These are phyloP conservation scores for Rhynchospora tenuis DNA, from an alignment of 176 grass and related monocot genomes.

Conservation along the genomic window DNA sequence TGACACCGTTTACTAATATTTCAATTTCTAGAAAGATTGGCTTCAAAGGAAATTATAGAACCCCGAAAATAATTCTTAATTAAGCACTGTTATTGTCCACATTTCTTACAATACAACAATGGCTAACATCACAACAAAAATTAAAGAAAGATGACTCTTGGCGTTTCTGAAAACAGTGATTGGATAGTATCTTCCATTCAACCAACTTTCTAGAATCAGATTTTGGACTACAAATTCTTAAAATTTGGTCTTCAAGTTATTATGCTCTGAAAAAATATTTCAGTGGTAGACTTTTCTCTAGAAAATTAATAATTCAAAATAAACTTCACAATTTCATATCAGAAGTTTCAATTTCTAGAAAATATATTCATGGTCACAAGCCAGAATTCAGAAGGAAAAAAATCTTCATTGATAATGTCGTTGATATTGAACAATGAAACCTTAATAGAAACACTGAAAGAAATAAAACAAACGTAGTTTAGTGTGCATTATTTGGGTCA, in stretches of 20 bases:
- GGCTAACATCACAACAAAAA: background rate
- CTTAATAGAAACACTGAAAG: too few relatives aligned
- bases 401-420: too few relatives aligned
- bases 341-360: too few relatives aligned
- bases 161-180: background rate
- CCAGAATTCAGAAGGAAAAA: too few relatives aligned
- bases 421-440: too few relatives aligned
- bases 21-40: background rate
- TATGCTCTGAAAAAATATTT: background rate
- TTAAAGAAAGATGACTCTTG: background rate
- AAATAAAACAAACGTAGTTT: too few relatives aligned
- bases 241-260: background rate
- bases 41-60: background rate
- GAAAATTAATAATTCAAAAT: too few relatives aligned
- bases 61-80: background rate
- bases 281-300: background rate
- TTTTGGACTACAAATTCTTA: background rate
- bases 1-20: background rate
- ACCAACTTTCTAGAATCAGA: background rate
- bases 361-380: too few relatives aligned
- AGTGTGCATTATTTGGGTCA: too few relatives aligned
- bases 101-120: background rate
- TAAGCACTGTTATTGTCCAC: background rate
- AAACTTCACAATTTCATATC: too few relatives aligned
- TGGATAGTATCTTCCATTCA: background rate